These are phyloP conservation scores for Podaxis sp. DNA, from an alignment of 768 basidiomycete species.

Conservation along the genomic window DNA sequence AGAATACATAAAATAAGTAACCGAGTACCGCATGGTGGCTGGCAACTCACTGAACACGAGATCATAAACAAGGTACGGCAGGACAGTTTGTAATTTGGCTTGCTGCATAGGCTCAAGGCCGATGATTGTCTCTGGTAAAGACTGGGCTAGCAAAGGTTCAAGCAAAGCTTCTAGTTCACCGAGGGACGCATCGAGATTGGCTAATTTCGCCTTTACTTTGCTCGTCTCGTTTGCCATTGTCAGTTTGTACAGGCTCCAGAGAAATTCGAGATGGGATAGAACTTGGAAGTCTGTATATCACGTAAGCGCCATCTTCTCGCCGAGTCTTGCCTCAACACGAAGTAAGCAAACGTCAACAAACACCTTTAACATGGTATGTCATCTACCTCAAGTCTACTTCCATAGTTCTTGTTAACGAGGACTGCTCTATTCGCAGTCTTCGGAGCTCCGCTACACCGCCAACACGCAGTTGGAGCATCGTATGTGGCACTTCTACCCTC, in stretches of 20 bases:
- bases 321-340: conserved; percentile 3
- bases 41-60: conserved; percentile 77
- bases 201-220: conserved; percentile 47
- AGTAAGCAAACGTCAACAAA: conserved; percentile 34
- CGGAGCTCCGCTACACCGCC: conserved; percentile 92
- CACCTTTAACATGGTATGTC: conserved; percentile 43
- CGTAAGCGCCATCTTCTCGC: not conserved
- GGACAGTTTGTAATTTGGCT: conserved; percentile 74
- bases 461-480: conserved; percentile 95
- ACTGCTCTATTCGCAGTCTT: conserved; percentile 55
- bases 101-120: conserved; percentile 73
- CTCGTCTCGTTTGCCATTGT: conserved; percentile 47
- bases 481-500: conserved; percentile 40
- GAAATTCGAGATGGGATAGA: not conserved
- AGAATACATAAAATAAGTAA: conserved; percentile 2
- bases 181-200: conserved; percentile 54
- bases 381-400: conserved; percentile 19
- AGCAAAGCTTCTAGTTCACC: conserved; percentile 68
- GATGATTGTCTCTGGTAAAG: conserved; percentile 65
- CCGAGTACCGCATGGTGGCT: not conserved
- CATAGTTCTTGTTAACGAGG: not conserved
- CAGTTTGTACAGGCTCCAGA: not conserved
- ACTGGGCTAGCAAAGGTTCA: conserved; percentile 64
- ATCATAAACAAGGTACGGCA: conserved; percentile 86
- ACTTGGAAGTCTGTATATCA: not conserved